phyloP scores from a whole-genome alignment of 495 filamentous ascomycete species.

The Penicillium samsonianum region DNA sequence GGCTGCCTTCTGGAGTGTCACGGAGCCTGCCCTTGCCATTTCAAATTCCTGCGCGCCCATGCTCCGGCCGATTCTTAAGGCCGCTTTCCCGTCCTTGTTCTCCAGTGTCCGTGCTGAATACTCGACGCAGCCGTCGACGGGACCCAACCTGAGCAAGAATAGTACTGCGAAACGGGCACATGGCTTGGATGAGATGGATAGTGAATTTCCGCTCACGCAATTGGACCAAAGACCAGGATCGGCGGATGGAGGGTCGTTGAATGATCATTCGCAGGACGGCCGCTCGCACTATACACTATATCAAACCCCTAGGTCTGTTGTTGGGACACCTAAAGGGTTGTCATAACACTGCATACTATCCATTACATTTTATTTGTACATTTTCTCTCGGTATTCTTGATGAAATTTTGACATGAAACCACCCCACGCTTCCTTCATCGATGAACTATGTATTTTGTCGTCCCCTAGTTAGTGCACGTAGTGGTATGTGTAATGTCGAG shows the following conservation, averaged over 20 bases:
- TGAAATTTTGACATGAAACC: background rate
- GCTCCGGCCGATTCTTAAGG: conserved; percentile 26
- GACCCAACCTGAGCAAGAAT: conserved; percentile 12
- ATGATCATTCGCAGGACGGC: conserved; percentile 14
- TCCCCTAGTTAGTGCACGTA: too few species aligned
- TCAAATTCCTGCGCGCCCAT: conserved; percentile 27
- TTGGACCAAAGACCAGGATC: conserved; percentile 4
- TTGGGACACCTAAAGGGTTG: background rate
- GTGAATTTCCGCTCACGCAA: conserved; percentile 20
- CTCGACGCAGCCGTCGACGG: conserved; percentile 11
- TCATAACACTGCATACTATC: background rate
- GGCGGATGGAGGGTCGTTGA: conserved; percentile 11
- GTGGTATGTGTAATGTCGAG: too few species aligned
- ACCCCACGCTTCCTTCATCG: too few species aligned
- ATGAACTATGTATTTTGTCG: too few species aligned
- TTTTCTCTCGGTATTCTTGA: background rate
- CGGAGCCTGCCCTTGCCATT: conserved; percentile 27
- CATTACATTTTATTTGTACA: background rate
- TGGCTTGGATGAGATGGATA: conserved; percentile 22
- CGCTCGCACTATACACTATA: conserved; percentile 9
- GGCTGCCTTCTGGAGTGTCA: conserved; percentile 31
- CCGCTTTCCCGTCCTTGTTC: conserved; percentile 19
- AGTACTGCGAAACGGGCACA: conserved; percentile 12
- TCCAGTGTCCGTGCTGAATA: conserved; percentile 17
- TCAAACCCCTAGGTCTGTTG: conserved; percentile 6